phyloP scores from a whole-genome alignment of 345 rosid species.

The Pugionium cornutum region DNA sequence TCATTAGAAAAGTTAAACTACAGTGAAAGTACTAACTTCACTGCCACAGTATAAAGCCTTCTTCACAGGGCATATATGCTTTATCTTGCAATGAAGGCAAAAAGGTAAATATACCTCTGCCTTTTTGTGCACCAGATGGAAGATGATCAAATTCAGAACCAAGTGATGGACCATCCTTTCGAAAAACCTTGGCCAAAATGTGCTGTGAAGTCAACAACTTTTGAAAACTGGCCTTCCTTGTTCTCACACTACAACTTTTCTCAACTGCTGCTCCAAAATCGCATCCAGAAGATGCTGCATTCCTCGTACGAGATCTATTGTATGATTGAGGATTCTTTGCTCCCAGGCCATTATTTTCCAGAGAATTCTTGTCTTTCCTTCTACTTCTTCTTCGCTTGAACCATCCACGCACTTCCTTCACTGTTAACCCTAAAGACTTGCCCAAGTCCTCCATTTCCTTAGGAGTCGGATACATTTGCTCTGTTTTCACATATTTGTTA shows the following conservation, averaged over 20 bases:
- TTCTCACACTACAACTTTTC: slow-evolving; percentile 35
- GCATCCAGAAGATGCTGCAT: slow-evolving; percentile 36
- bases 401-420: slow-evolving; percentile 77
- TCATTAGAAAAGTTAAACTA: background rate
- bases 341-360: slow-evolving; percentile 25
- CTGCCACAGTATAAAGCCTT: slow-evolving; percentile 1
- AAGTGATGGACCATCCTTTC: slow-evolving; percentile 94
- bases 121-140: slow-evolving; percentile 41
- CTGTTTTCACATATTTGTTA: slow-evolving; percentile 44
- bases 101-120: slow-evolving; percentile 20
- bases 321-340: slow-evolving; percentile 16
- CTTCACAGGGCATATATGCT: slow-evolving; percentile 1
- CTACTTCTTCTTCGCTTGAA: slow-evolving; percentile 70
- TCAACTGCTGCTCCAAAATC: slow-evolving; percentile 25
- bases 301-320: slow-evolving; percentile 19
- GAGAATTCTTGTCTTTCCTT: slow-evolving; percentile 37
- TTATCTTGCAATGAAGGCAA: background rate
- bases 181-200: slow-evolving; percentile 70
- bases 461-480: slow-evolving; percentile 58
- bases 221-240: slow-evolving; percentile 42
- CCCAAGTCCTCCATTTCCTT: slow-evolving; percentile 58
- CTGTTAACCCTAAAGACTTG: slow-evolving; percentile 56
- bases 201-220: slow-evolving; percentile 56
- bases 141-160: slow-evolving; percentile 69
- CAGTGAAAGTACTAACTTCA: slow-evolving; percentile 1